phyloP scores from a whole-genome alignment of 352 stramenopile species.

The Pythium vanterpoolii region DNA sequence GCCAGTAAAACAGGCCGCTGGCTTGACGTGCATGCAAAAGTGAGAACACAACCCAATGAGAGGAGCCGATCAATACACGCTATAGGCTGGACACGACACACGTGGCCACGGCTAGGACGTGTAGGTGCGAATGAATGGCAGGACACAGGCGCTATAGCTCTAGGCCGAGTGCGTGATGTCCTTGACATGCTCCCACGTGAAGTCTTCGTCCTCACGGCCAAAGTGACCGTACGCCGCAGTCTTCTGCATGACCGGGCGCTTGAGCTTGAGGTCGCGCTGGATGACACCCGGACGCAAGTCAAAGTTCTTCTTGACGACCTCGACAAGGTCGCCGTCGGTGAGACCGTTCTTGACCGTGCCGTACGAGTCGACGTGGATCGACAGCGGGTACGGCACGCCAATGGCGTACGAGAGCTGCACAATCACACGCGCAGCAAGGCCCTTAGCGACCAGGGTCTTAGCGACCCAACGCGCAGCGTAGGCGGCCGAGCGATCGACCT shows the following conservation, averaged over 20 bases:
- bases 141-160: constrained; percentile 22
- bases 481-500: constrained; percentile 97
- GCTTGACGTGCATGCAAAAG: constrained; percentile 17
- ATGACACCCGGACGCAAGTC: constrained; percentile 98
- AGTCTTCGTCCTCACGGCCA: constrained; percentile 96
- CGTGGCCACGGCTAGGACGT: constrained; percentile 11
- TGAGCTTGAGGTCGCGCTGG: constrained; percentile 97
- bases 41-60: neutral
- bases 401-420: constrained; percentile 99
- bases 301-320: constrained; percentile 99
- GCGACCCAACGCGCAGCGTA: constrained; percentile 99
- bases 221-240: constrained; percentile 99
- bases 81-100: constrained; percentile 20
- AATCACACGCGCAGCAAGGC: constrained; percentile 92
- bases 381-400: constrained; percentile 96
- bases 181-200: constrained; percentile 99
- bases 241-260: constrained; percentile 97
- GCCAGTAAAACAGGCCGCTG: neutral
- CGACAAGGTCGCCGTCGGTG: constrained; percentile 94
- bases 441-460: constrained; percentile 97
- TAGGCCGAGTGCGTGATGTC: constrained; percentile 65
- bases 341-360: constrained; percentile 95
- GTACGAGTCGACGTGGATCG: constrained; percentile 98
- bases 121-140: constrained; percentile 8
- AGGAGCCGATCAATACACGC: constrained; percentile 24